phyloP scores from a whole-genome alignment of 345 rosid genomes.

The Isatis tinctoria region DNA sequence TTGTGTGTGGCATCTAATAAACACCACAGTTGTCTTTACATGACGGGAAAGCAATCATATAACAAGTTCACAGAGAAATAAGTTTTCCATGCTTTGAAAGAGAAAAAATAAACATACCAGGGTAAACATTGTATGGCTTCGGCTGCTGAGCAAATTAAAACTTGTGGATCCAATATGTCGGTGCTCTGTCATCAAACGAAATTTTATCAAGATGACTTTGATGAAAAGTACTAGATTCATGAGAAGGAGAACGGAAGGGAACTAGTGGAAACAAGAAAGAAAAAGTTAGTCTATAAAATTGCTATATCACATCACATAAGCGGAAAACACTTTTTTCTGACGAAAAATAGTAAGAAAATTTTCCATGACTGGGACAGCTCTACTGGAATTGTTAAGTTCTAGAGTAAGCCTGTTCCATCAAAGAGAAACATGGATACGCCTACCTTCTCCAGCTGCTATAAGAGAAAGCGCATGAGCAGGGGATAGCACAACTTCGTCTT shows the following conservation, averaged over 20 bases:
- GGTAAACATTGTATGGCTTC: slow-evolving; percentile 98
- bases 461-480: slow-evolving; percentile 98
- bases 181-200: slow-evolving; percentile 63
- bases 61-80: slow-evolving; percentile 18
- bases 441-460: slow-evolving; percentile 99
- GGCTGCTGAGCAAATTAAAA: slow-evolving; percentile 95
- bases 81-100: slow-evolving; percentile 4
- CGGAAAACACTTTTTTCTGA: not conserved
- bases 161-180: slow-evolving; percentile 98
- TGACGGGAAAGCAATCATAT: not conserved
- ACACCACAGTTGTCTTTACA: not conserved
- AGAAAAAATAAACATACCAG: slow-evolving; percentile 51
- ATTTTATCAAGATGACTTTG: not conserved
- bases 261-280: slow-evolving; percentile 12
- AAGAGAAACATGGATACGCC: slow-evolving; percentile 16
- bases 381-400: not conserved
- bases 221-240: not conserved
- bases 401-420: slow-evolving; percentile 1
- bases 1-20: not conserved
- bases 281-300: not conserved
- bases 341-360: not conserved
- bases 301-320: slow-evolving; percentile 9
- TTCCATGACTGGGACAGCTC: not conserved
- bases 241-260: slow-evolving; percentile 7
- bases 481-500: slow-evolving; percentile 98